Conservation (phyloP, 83 land plant genomes). For the Diphasiastrum complanatum region DNA sequence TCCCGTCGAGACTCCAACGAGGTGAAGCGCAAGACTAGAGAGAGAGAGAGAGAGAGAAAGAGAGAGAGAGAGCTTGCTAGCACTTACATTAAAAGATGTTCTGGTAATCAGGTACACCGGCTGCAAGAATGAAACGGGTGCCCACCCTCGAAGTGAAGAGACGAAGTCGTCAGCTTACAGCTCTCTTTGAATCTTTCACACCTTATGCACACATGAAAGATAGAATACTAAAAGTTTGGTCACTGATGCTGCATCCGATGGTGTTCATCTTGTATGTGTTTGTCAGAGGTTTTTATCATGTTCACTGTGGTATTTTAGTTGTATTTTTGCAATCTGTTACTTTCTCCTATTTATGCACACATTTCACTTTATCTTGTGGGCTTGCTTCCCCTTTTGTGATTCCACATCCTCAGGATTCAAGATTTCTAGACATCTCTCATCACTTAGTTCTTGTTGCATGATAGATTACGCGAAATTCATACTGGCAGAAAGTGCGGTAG, state of each 20-base stretch:
- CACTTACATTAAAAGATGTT: too few relatives aligned
- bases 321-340: neutral
- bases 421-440: too few relatives aligned
- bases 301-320: neutral
- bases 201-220: conserved; percentile 82
- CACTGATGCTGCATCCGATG: conserved; percentile 82
- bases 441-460: too few relatives aligned
- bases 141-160: conserved; percentile 68
- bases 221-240: conserved; percentile 64
- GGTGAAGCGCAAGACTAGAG: too few relatives aligned
- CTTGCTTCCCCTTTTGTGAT: neutral
- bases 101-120: conserved; percentile 67
- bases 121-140: conserved; percentile 94
- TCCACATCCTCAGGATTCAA: neutral
- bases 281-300: neutral
- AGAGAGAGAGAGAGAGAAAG: too few relatives aligned
- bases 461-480: too few relatives aligned
- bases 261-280: conserved; percentile 66
- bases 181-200: conserved; percentile 77
- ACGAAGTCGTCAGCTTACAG: conserved; percentile 77
- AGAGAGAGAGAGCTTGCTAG: too few relatives aligned
- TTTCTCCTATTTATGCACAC: neutral
- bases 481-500: too few relatives aligned
- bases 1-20: too few relatives aligned
- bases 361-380: neutral